Evolutionary conservation across 2,329 filamentous ascomycete species (phyloP).

Genomic region (Moelleriella libera): DNA sequence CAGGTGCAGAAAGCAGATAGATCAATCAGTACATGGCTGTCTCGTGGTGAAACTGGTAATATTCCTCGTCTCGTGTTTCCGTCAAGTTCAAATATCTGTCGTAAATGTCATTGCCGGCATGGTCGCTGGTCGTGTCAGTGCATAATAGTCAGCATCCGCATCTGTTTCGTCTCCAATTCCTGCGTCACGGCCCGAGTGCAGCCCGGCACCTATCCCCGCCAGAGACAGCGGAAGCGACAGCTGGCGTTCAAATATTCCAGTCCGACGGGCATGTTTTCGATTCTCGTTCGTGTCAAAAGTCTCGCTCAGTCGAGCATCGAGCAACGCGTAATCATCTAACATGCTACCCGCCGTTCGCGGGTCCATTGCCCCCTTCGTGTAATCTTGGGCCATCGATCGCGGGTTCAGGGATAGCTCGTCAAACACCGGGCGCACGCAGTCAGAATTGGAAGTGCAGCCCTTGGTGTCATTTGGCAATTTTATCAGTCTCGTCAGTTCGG

Average conservation of each 20-base stretch:
- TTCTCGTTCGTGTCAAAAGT: background rate
- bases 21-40: too few relatives aligned
- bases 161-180: background rate
- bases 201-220: slow-evolving; percentile 12
- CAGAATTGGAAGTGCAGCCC: too few relatives aligned
- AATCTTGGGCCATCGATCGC: too few relatives aligned
- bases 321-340: too few relatives aligned
- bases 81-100: background rate
- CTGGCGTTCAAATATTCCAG: background rate
- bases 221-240: slow-evolving; percentile 7
- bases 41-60: background rate
- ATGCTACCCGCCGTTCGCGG: too few relatives aligned
- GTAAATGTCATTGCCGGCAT: background rate
- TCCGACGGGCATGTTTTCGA: background rate
- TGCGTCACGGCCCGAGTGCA: slow-evolving; percentile 1
- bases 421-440: too few relatives aligned
- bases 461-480: background rate
- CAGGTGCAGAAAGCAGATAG: too few relatives aligned
- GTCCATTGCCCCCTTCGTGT: too few relatives aligned
- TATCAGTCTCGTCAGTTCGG: background rate
- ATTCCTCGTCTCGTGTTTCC: background rate
- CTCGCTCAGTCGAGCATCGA: too few relatives aligned
- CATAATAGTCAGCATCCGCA: background rate
- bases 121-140: background rate
- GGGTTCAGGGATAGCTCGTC: too few relatives aligned